Base-by-base conservation (phyloP, 2,329 filamentous ascomycete species). In the Raffaelea deltoideospora region DNA sequence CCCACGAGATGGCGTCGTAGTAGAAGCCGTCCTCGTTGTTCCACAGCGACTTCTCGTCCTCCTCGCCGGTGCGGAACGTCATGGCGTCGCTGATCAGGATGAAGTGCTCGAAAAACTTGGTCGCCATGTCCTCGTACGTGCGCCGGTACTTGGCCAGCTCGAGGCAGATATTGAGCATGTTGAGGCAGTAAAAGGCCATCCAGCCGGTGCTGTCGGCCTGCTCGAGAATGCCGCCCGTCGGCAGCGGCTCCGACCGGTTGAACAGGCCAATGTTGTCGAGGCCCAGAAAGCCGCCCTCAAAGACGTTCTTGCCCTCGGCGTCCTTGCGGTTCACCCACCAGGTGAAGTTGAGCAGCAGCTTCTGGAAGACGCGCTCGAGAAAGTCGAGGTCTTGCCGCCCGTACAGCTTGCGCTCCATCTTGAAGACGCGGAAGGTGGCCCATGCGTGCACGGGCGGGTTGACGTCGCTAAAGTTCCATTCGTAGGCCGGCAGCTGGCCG, bases 321-420 rank as follows among this genome's bases (percentile, higher is more conserved):
- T 96, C 88, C 59, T 96, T 96, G 40, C 88, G 80, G 55, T 96
- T 96, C 17, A 95, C 88, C 88, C 88, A 96, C 90, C 90, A 96
- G 4, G 90, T 96, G 56, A 96, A 96, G 61, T 96, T 96, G 44
- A 96, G 67, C 19, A 96, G 65, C 41, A 96, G 60, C 57, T 96
- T 96, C 53, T 96, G 90, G 64, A 96, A 96, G 5, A 95, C 86
- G 17, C 88, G 75, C 63, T 96, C 88, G 10, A 96, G 69, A 59
- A 95, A 96, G 57, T 96, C 90, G 23, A 95, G 65, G 53, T 96
- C 88, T 52, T 95, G 85, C 24, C 84, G 76, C 29, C 88, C 90
- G 50, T 95, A 96, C 65, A 96, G 75, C 63, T 96, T 96, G 47
- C 90, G 79, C 64, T 96, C 88, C 45, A 96, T 95, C 61, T 96